Percentiles rank a stretch among this genome's conserved stretches.
Conservation (phyloP, 176 grass and related monocot species). For the Panicum miliaceum region DNA sequence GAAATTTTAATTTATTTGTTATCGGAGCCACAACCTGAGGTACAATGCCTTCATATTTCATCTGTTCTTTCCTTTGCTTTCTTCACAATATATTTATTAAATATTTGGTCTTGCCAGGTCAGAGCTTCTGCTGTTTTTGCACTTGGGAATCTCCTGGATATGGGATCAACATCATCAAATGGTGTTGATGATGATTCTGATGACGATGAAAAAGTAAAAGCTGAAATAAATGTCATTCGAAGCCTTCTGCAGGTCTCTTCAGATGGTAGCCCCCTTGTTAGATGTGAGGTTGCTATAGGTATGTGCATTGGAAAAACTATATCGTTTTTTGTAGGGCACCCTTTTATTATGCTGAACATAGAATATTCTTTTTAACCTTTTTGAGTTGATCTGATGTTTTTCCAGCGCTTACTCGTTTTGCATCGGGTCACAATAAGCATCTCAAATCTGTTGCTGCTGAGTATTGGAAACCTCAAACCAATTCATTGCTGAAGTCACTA, state of each 20-base stretch:
- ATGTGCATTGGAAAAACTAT: conserved; percentile 39
- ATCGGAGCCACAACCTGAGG: conserved; percentile 89
- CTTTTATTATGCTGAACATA: conserved; percentile 18
- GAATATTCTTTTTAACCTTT: conserved; percentile 23
- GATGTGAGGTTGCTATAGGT: conserved; percentile 92
- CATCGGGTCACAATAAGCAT: conserved; percentile 83
- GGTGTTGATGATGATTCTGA: conserved; percentile 72
- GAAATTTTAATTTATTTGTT: conserved; percentile 65
- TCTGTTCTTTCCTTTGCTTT: conserved; percentile 22
- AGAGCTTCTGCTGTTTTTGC: conserved; percentile 97
- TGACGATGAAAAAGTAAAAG: conserved; percentile 88
- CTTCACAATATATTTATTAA: conserved; percentile 36
- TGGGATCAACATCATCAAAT: conserved; percentile 62
- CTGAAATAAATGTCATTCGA: conserved; percentile 80
- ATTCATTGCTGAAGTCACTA: conserved; percentile 69
- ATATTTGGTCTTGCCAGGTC: conserved; percentile 70
- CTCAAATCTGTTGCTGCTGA: conserved; percentile 87
- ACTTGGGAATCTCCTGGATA: conserved; percentile 86
- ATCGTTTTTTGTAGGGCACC: conserved; percentile 13
- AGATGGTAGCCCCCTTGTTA: conserved; percentile 94
- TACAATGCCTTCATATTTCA: conserved; percentile 41
- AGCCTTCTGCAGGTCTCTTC: conserved; percentile 76
- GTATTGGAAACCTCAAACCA: conserved; percentile 86
- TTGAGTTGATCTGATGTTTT: conserved; percentile 47
- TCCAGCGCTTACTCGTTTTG: conserved; percentile 91